Evolutionary conservation across 148 eudicot genomes (phyloP).

Genomic region (Gaultheria prostrata): DNA sequence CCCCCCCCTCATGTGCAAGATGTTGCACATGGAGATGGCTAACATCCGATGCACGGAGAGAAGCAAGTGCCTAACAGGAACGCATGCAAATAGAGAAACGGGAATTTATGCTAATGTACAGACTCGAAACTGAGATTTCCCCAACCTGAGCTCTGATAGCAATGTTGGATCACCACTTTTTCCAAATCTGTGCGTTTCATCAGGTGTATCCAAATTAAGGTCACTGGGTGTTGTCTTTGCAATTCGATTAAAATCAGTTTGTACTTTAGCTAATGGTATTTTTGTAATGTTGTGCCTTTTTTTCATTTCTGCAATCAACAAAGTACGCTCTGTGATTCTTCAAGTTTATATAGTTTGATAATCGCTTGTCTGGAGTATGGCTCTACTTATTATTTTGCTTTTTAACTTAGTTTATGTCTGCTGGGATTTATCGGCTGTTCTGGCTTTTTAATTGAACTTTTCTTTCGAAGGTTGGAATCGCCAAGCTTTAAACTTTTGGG

Average conservation of each 20-base stretch:
- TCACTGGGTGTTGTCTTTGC: background rate
- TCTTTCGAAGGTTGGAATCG: conserved; percentile 74
- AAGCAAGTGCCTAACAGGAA: background rate
- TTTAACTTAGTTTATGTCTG: background rate
- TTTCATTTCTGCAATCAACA: background rate
- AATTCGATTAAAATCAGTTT: background rate
- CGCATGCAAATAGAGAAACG: background rate
- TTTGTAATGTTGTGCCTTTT: background rate
- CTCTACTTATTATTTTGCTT: background rate
- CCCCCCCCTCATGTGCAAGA: background rate
- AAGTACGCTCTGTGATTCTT: background rate
- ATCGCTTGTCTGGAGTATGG: background rate
- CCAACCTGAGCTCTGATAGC: background rate
- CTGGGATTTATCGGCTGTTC: background rate
- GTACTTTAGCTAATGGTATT: too few relatives aligned
- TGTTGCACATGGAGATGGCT: background rate
- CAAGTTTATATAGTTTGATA: background rate
- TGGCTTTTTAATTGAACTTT: conserved; percentile 17
- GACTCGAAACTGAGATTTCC: background rate
- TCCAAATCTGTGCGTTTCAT: background rate
- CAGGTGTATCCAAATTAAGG: background rate
- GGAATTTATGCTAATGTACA: background rate
- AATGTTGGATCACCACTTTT: background rate
- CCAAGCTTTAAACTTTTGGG: conserved; percentile 88
- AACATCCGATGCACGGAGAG: background rate